Conservation (phyloP, 306 rosid species). For the Medicago truncatula region MtrunA17r5.0-ANR NC_053045.1:51244501-51245000, state of each 20-base stretch:
- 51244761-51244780: constrained; percentile 63
- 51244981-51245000: constrained; percentile 44
- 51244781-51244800: constrained; percentile 52
- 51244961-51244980: constrained; percentile 65
- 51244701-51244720: constrained; percentile 40
- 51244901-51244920: constrained; percentile 41
- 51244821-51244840: constrained; percentile 42
- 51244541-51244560: constrained; percentile 10
- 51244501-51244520: constrained; percentile 49
- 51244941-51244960: constrained; percentile 51
- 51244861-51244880: constrained; percentile 7
- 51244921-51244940: constrained; percentile 45
- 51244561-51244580: constrained; percentile 47
- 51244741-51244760: constrained; percentile 42
- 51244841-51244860: constrained; percentile 33
- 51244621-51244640: constrained; percentile 45
- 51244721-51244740: constrained; percentile 41
- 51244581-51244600: constrained; percentile 53
- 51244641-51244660: constrained; percentile 54
- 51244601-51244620: constrained; percentile 52
- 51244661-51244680: constrained; percentile 59
- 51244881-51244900: constrained; percentile 45
- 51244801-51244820: constrained; percentile 39
- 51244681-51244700: constrained; percentile 51
- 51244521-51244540: constrained; percentile 58